Evolutionary conservation across 352 stramenopile genomes (phyloP).

Genomic region (Phytophthora citrophthora): DNA sequence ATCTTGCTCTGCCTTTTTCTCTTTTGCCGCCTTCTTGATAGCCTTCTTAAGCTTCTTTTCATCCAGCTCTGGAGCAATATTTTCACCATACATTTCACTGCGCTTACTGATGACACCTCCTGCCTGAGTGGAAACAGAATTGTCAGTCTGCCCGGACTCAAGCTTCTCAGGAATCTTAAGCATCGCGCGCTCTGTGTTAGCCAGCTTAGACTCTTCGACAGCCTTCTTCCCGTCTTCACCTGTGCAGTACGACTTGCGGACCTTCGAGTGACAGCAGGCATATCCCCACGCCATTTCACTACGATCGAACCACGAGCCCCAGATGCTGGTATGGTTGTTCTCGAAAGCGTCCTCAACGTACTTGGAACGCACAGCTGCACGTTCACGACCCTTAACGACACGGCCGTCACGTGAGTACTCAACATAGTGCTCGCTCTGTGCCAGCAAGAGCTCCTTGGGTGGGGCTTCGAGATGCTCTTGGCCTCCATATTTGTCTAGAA

Average conservation of each 20-base stretch:
- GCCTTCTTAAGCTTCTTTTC: constrained; percentile 88
- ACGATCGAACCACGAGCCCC: constrained; percentile 98
- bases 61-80: constrained; percentile 73
- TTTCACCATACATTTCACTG: constrained; percentile 92
- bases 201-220: constrained; percentile 79
- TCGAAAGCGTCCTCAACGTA: constrained; percentile 98
- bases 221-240: constrained; percentile 92
- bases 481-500: constrained; percentile 97
- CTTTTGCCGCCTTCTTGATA: constrained; percentile 76
- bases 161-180: constrained; percentile 42
- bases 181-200: constrained; percentile 57
- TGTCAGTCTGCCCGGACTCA: constrained; percentile 16
- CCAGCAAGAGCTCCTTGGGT: constrained; percentile 83
- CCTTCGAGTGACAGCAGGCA: constrained; percentile 95
- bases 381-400: constrained; percentile 84
- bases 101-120: constrained; percentile 57
- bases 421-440: constrained; percentile 91
- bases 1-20: constrained; percentile 61
- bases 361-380: constrained; percentile 92
- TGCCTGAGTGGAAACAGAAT: constrained; percentile 14
- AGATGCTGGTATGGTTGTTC: constrained; percentile 97
- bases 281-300: constrained; percentile 97
- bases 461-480: constrained; percentile 91
- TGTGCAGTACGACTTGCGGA: constrained; percentile 96
- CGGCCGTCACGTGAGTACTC: constrained; percentile 95